phyloP scores from a whole-genome alignment of 163 green algal genomes.

The Volvox carteri region DNA sequence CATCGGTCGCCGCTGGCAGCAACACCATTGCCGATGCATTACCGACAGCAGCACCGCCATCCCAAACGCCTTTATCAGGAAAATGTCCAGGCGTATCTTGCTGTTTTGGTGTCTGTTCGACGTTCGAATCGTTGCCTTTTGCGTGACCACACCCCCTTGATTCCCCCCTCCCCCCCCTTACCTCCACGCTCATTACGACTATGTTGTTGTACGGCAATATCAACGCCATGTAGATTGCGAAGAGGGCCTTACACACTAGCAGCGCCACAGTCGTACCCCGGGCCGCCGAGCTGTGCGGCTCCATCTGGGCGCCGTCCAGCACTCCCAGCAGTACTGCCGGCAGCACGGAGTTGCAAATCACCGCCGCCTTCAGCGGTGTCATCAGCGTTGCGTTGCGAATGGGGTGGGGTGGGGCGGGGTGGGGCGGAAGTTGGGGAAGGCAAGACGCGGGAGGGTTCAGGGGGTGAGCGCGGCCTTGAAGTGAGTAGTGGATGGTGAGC shows the following conservation, averaged over 20 bases:
- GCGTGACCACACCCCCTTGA: too few species aligned
- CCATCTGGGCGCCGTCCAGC: constrained; percentile 7
- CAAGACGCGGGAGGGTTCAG: too few species aligned
- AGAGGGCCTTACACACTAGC: constrained; percentile 5
- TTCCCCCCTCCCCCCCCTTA: constrained; percentile 22
- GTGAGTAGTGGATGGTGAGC: too few species aligned
- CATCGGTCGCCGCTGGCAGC: too few species aligned
- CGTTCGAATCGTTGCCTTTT: too few species aligned
- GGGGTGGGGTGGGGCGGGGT: not conserved
- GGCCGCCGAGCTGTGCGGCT: not conserved
- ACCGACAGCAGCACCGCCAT: too few species aligned
- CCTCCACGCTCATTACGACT: not conserved
- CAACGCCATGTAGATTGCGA: not conserved
- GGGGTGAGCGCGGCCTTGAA: too few species aligned
- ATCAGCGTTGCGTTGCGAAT: not conserved
- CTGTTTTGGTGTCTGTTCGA: too few species aligned
- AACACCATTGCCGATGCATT: too few species aligned
- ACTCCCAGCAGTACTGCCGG: constrained; percentile 14
- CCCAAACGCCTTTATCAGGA: too few species aligned
- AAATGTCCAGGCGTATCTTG: too few species aligned
- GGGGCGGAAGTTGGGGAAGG: not conserved
- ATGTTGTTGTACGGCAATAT: constrained; percentile 7
- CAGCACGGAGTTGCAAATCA: constrained; percentile 27
- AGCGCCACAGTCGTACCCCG: constrained; percentile 2
- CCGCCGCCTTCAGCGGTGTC: not conserved